Evolutionary conservation across 305 asterid genomes (phyloP), one percentile per base, ranked within the genome.

Genomic region (Plantago rigida): DNA sequence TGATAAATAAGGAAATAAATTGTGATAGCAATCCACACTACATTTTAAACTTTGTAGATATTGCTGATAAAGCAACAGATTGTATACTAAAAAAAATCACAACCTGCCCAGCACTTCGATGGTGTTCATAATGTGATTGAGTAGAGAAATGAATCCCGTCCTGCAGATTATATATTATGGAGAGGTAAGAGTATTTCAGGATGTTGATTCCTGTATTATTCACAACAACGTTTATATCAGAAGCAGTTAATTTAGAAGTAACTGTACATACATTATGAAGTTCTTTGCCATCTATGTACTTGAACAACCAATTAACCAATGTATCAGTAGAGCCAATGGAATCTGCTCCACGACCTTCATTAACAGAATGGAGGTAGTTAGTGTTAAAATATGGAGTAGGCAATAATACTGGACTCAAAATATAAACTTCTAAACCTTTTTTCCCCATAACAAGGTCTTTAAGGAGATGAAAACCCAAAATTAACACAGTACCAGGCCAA

Each of bases 331-430:
- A 88, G 77, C 97, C 97, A 71, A 82, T 70, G 60, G 94, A 85
- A 84, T 84, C 95, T 74, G 81, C 82, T 50, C 99, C 99, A 63
- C 86, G 89, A 70, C 99, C 99, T 92, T 75, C 65, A 72, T 42
- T 45, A 57, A 64, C 67, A 72, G 42, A 71, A 64, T n/a, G 44
- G n/a, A 9, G 55, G 41, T 47, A 22, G 46, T 77, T 59, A 65
- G 75, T 12, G 44, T 36, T 36, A 1, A 6, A 36, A 36, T 36
- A 6, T 36, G 11, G 1, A 0, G 10, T 36, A 7, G 10, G 44
- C 10, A 36, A 36, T 5, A 36, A 36, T 31, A 36, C 10, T 8
- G 44, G 44, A 36, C 44, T 5, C 11, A 5, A 36, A 36, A 5
- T 36, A 36, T 36, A 8, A 31, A 36, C 9, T 5, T 8, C 2